These are phyloP conservation scores for Solanum bukasovii DNA, from an alignment of 257 asterid species.

Conservation along the genomic window DNA sequence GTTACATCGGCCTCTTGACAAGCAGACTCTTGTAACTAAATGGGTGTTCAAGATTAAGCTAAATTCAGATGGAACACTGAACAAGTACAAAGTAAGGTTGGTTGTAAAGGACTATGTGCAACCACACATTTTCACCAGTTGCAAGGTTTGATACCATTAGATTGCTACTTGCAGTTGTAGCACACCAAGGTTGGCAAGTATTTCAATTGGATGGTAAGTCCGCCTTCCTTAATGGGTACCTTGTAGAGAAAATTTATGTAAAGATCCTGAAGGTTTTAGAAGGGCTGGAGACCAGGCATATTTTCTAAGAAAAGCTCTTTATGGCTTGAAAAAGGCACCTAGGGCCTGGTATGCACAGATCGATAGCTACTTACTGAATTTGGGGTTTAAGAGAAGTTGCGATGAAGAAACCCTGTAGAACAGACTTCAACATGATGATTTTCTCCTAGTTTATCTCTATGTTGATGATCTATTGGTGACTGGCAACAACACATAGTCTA, in stretches of 20 bases:
- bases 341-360: background rate
- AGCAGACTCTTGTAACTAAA: background rate
- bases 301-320: background rate
- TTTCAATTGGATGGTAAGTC: no score
- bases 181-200: no score
- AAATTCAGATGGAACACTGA: background rate
- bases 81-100: background rate
- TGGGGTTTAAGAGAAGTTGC: no score
- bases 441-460: background rate
- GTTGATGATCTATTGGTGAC: background rate
- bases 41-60: background rate
- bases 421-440: no score
- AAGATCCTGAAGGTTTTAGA: background rate
- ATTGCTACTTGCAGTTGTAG: no score
- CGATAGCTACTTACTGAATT: background rate
- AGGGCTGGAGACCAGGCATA: background rate
- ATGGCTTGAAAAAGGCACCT: background rate
- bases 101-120: no score
- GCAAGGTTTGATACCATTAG: no score
- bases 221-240: no score
- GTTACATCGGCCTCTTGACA: background rate
- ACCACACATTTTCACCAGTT: no score
- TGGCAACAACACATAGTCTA: background rate
- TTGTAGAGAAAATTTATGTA: no score
- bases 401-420: no score